Percentiles rank a stretch among this genome's conserved stretches.
Evolutionary conservation across 2,329 filamentous ascomycete species (phyloP).

Genomic region (Biscogniauxia mediterranea): DNA sequence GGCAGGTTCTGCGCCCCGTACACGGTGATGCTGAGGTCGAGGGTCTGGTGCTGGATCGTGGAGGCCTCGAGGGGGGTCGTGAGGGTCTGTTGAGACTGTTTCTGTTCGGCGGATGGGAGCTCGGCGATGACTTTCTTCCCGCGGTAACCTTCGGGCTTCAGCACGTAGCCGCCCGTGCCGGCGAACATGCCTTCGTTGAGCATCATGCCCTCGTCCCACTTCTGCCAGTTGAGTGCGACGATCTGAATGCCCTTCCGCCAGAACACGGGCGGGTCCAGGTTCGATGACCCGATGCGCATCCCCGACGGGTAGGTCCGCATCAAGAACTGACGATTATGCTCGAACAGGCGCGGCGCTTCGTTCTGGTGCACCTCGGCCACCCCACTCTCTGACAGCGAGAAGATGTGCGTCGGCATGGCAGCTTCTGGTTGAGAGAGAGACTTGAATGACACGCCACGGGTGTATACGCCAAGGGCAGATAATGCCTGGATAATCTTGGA

Average conservation of each 20-base stretch:
- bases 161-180: conserved; percentile 77
- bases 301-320: conserved; percentile 90
- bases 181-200: conserved; percentile 91
- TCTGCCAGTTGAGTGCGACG: conserved; percentile 92
- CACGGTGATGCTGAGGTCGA: conserved; percentile 71
- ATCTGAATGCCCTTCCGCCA: conserved; percentile 90
- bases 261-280: conserved; percentile 79
- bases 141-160: conserved; percentile 69
- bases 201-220: conserved; percentile 91
- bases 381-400: conserved; percentile 62
- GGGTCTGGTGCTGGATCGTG: conserved; percentile 51
- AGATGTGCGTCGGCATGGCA: conserved; percentile 65
- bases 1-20: conserved; percentile 76
- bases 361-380: conserved; percentile 61
- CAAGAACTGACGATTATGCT: conserved; percentile 77
- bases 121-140: conserved; percentile 29
- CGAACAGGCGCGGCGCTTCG: conserved; percentile 58
- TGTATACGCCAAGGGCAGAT: conserved; percentile 77
- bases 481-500: conserved; percentile 71
- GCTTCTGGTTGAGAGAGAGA: conserved; percentile 71
- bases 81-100: not conserved
- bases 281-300: conserved; percentile 77
- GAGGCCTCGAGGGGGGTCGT: conserved; percentile 18
- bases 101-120: no score
- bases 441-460: conserved; percentile 78